phyloP scores from a whole-genome alignment of 1,284 basidiomycete genomes.

The Trichosporon sp. region DNA sequence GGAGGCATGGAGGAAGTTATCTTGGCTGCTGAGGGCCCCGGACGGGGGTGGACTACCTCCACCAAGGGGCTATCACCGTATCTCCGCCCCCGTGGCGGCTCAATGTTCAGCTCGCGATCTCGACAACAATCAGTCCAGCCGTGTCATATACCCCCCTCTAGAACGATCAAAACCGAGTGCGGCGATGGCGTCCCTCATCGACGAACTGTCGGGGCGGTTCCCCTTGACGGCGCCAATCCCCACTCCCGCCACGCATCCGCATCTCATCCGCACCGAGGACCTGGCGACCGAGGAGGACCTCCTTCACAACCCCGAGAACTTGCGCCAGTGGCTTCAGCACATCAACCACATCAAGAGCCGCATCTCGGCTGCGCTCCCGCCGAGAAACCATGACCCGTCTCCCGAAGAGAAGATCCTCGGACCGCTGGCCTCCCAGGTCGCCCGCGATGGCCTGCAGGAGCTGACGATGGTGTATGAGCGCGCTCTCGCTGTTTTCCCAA shows the following conservation, averaged over 20 bases:
- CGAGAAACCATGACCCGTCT: constrained; percentile 28
- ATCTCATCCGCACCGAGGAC: constrained; percentile 70
- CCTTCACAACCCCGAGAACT: constrained; percentile 83
- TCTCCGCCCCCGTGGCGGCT: neutral
- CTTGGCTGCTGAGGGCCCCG: neutral
- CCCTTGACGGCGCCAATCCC: constrained; percentile 81
- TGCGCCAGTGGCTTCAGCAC: constrained; percentile 85
- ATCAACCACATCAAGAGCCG: constrained; percentile 69
- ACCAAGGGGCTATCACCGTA: neutral
- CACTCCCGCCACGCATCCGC: constrained; percentile 67
- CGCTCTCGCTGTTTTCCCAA: constrained; percentile 79
- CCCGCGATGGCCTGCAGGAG: constrained; percentile 70
- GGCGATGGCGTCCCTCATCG: constrained; percentile 25
- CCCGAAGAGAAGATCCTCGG: constrained; percentile 46
- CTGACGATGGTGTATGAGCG: constrained; percentile 89
- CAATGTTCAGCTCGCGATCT: neutral
- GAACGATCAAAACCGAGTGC: constrained; percentile 20
- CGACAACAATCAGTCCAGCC: neutral
- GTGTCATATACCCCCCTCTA: neutral
- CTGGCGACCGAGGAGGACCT: constrained; percentile 90
- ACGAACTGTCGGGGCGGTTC: constrained; percentile 52
- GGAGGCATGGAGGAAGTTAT: neutral
- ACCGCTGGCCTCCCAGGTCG: constrained; percentile 61
- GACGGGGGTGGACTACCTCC: neutral
- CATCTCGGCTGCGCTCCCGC: constrained; percentile 57